A percentile compares a stretch with the other conserved stretches of the same genome.
Conservation (phyloP, 2,329 filamentous ascomycete genomes). For the Acrocalymma vagum region DNA sequence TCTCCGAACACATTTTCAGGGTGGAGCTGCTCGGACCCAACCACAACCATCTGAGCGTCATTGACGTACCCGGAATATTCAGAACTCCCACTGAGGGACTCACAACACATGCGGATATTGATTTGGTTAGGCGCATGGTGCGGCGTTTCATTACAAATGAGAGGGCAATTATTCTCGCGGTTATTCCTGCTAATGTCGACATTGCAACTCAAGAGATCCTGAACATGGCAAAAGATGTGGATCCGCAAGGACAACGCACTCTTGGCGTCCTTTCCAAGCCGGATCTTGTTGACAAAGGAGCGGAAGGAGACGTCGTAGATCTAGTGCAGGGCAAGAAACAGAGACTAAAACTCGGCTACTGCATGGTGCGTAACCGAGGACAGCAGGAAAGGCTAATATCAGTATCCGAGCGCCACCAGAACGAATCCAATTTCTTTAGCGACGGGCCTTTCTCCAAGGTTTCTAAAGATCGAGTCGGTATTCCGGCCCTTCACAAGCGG, state of each 20-base stretch:
- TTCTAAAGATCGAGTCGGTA: conserved; percentile 43
- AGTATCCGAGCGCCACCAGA: conserved; percentile 30
- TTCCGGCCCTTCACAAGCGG: conserved; percentile 54
- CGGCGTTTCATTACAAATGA: conserved; percentile 23
- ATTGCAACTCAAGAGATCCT: conserved; percentile 65
- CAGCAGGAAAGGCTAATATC: conserved; percentile 44
- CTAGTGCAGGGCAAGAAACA: conserved; percentile 43
- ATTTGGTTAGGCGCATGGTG: conserved; percentile 18
- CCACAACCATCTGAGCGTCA: no score
- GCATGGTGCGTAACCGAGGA: conserved; percentile 58
- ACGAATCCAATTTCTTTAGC: no score
- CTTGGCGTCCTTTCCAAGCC: conserved; percentile 65
- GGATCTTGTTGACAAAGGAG: conserved; percentile 50
- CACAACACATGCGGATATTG: conserved; percentile 17
- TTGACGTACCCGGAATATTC: conserved; percentile 56
- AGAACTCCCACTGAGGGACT: conserved; percentile 4
- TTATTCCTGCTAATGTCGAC: conserved; percentile 45
- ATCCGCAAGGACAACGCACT: conserved; percentile 55
- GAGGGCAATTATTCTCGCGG: conserved; percentile 28
- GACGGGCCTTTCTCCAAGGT: conserved; percentile 34
- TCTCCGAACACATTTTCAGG: conserved; percentile 52
- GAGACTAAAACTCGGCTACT: conserved; percentile 56
- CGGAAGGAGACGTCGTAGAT: conserved; percentile 48
- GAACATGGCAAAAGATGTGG: conserved; percentile 55
- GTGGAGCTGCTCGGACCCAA: conserved; percentile 54